Percentiles rank a stretch among this genome's conserved stretches.
Evolutionary conservation across 768 basidiomycete genomes (phyloP).

Genomic region (Stropharia rugosoannulata): DNA sequence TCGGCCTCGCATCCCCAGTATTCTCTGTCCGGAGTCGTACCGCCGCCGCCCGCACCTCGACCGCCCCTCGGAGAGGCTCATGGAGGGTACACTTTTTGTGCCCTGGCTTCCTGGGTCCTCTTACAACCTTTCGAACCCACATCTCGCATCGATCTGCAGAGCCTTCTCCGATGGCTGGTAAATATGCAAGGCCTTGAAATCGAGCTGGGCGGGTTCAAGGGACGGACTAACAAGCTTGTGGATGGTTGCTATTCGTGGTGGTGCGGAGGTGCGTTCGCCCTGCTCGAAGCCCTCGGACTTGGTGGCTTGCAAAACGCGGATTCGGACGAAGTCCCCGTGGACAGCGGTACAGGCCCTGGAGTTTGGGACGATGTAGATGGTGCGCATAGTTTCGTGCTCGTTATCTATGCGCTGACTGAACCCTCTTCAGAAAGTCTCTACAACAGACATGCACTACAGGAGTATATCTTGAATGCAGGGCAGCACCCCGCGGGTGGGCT

Average conservation of each 20-base stretch:
- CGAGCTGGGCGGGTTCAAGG: slow-evolving; percentile 91
- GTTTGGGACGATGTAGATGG: slow-evolving; percentile 78
- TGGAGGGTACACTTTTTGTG: slow-evolving; percentile 96
- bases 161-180: slow-evolving; percentile 76
- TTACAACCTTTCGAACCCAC: slow-evolving; percentile 52
- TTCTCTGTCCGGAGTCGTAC: slow-evolving; percentile 28
- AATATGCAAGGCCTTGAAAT: slow-evolving; percentile 81
- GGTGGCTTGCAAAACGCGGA: slow-evolving; percentile 34
- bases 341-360: slow-evolving; percentile 16
- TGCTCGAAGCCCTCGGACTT: slow-evolving; percentile 64
- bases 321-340: slow-evolving; percentile 25
- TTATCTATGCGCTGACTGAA: neutral
- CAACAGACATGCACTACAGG: slow-evolving; percentile 74
- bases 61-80: slow-evolving; percentile 94
- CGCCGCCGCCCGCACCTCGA: slow-evolving; percentile 41
- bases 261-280: slow-evolving; percentile 86
- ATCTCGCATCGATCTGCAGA: slow-evolving; percentile 54
- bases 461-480: slow-evolving; percentile 83
- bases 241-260: slow-evolving; percentile 99
- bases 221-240: slow-evolving; percentile 96
- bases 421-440: slow-evolving; percentile 40
- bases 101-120: slow-evolving; percentile 81
- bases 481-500: slow-evolving; percentile 87
- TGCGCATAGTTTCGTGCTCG: slow-evolving; percentile 5
- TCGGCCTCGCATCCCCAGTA: slow-evolving; percentile 75